A percentile compares a stretch with the other conserved stretches of the same genome.
Evolutionary conservation across 345 rosid genomes (phyloP).

Genomic region (Litchi chinensis): DNA sequence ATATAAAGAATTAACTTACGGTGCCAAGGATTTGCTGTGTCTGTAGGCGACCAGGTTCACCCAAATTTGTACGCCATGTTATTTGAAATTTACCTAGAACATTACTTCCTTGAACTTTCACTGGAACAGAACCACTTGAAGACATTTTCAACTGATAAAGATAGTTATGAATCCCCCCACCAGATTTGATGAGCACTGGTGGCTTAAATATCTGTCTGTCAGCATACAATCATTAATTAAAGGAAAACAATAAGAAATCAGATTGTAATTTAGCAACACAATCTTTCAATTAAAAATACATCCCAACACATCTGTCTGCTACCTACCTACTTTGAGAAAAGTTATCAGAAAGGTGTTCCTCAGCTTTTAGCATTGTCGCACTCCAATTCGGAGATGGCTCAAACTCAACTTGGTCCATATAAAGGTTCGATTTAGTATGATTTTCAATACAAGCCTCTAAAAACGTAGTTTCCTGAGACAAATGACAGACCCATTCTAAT

Average conservation of each 20-base stretch:
- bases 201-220: constrained; percentile 64
- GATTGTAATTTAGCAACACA: not conserved
- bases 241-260: constrained; percentile 8
- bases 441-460: constrained; percentile 96
- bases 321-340: constrained; percentile 51
- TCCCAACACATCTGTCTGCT: not conserved
- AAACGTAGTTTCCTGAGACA: constrained; percentile 76
- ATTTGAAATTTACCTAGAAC: constrained; percentile 95
- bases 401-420: constrained; percentile 98
- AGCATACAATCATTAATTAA: constrained; percentile 24
- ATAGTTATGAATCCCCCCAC: constrained; percentile 90
- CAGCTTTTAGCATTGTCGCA: constrained; percentile 62
- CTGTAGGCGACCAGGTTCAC: constrained; percentile 97
- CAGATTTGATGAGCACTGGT: constrained; percentile 80
- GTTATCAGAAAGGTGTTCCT: constrained; percentile 42
- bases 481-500: constrained; percentile 17
- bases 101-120: constrained; percentile 66
- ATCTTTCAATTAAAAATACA: not conserved
- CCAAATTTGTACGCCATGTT: constrained; percentile 95
- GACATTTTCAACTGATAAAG: constrained; percentile 67
- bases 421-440: constrained; percentile 88
- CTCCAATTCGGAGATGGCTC: constrained; percentile 90
- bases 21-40: constrained; percentile 95
- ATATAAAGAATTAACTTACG: constrained; percentile 47
- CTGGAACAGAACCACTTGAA: constrained; percentile 45